Evolutionary conservation across 2,329 filamentous ascomycete genomes (phyloP), one percentile per base, ranked within the genome.

Genomic region (Talaromyces piceae): DNA sequence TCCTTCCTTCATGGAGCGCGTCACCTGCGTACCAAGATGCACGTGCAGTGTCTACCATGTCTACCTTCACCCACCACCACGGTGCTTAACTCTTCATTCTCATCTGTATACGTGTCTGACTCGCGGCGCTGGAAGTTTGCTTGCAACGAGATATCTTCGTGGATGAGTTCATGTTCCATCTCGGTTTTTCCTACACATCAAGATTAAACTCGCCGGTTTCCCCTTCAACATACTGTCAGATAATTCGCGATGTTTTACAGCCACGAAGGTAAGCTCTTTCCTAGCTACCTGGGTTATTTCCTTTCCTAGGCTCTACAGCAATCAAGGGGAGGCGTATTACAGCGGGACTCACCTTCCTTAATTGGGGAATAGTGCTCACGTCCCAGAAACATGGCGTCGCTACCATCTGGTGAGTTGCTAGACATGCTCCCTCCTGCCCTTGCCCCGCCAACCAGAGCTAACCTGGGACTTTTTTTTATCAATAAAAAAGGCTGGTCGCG

Each of bases 311-410:
- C 27, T 49, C 41, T 13, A 39, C 16, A 31, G n/a, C 23, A 13
- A 28, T 30, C 31, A 23, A 41, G 27, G 41, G 30, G 51, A 28
- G 47, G 16, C 41, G n/a, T 13, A 39, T 12, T n/a, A n/a, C n/a
- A n/a, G n/a, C n/a, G n/a, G 41, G 41, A 44, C 47, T 51, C 30
- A 30, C 51, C 43, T 49, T 54, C 46, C 45, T 39, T 16, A 4
- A 18, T 30, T 37, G 18, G 20, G 23, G 30, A n/a, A 12, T 53
- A 83, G 81, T 98, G 54, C 81, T 98, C 50, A 93, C 84, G 3
- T 91, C 81, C 56, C 83, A 83, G 63, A 86, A 93, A 66, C 87
- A 96, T 79, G 93, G 93, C 51, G 87, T 98, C 52, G 87, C 91
- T 12, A 98, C 91, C 2, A 85, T 98, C 54, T 98, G 93, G 91